These are phyloP conservation scores for Endothia cerciana DNA, from an alignment of 2,329 filamentous ascomycete genomes.

Conservation along the genomic window DNA sequence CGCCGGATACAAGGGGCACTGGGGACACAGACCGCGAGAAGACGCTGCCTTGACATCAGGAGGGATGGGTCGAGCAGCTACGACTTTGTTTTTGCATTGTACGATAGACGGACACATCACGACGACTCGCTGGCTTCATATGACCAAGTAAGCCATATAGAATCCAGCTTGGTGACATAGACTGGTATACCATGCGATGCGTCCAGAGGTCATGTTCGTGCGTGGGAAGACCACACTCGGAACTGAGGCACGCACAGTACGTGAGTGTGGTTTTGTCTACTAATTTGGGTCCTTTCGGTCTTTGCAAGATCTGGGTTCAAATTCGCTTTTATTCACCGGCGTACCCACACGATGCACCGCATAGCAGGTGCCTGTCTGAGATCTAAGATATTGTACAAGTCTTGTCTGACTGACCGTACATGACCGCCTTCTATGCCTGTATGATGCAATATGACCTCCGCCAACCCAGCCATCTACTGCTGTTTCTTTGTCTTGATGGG, in stretches of 20 bases:
- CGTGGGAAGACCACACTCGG: not conserved
- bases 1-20: slow-evolving; percentile 17
- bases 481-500: slow-evolving; percentile 55
- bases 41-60: slow-evolving; percentile 19
- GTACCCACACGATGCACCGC: not conserved
- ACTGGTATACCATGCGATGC: not conserved
- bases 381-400: slow-evolving; percentile 23
- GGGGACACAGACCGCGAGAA: slow-evolving; percentile 11
- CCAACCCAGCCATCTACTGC: slow-evolving; percentile 43
- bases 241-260: not conserved
- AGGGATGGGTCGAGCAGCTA: slow-evolving; percentile 25
- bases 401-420: slow-evolving; percentile 25
- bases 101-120: slow-evolving; percentile 29
- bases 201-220: too few species aligned
- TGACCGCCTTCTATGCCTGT: slow-evolving; percentile 26
- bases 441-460: slow-evolving; percentile 21
- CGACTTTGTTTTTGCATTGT: slow-evolving; percentile 27
- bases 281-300: not conserved
- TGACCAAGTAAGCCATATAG: slow-evolving; percentile 18
- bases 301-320: not conserved
- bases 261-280: not conserved
- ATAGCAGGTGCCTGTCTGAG: slow-evolving; percentile 20
- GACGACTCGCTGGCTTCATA: slow-evolving; percentile 21
- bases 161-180: slow-evolving; percentile 12
- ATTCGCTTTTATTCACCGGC: slow-evolving; percentile 5